Evolutionary conservation across 2,329 filamentous ascomycete genomes (phyloP).

Genomic region (Xylaria polymorpha): DNA sequence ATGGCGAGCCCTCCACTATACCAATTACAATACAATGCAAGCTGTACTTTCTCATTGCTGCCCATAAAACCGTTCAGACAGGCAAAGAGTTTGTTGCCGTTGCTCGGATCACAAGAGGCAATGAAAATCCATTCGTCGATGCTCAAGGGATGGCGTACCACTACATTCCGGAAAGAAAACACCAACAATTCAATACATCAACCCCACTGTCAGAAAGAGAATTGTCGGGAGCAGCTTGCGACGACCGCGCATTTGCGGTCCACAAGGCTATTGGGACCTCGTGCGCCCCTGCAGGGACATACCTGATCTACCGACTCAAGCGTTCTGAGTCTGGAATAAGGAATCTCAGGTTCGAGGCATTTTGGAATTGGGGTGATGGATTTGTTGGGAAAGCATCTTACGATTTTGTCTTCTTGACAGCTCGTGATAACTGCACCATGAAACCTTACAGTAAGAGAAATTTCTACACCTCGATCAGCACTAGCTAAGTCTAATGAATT

Average conservation of each 20-base stretch:
- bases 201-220: neutral
- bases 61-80: constrained; percentile 11
- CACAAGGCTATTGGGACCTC: constrained; percentile 1
- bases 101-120: neutral
- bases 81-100: constrained; percentile 30
- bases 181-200: constrained; percentile 12
- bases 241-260: constrained; percentile 7
- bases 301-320: constrained; percentile 13
- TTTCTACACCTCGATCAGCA: neutral
- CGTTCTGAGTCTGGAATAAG: neutral
- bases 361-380: constrained; percentile 14
- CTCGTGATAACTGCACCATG: neutral
- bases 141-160: neutral
- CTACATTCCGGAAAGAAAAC: neutral
- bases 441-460: constrained; percentile 17
- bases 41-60: constrained; percentile 9
- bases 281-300: constrained; percentile 16
- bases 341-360: constrained; percentile 15
- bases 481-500: neutral
- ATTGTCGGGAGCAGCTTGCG: neutral
- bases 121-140: constrained; percentile 6
- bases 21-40: constrained; percentile 6
- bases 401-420: constrained; percentile 2
- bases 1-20: neutral
- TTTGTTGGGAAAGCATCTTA: neutral